These are phyloP conservation scores for Andrographis paniculata DNA, from an alignment of 305 asterid species.

Conservation along the genomic window DNA sequence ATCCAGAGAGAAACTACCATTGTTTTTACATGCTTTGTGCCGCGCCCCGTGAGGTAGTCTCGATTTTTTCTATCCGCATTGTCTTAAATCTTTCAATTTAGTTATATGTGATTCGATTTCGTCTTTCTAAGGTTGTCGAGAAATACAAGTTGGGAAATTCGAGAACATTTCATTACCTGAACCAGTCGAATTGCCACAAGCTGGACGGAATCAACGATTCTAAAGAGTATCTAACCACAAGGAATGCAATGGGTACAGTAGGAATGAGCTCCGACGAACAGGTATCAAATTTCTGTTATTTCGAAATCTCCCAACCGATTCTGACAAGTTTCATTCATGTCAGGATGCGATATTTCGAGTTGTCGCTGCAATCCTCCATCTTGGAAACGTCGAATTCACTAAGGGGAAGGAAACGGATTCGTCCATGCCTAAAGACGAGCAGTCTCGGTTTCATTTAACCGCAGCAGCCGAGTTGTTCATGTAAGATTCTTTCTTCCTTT, in stretches of 20 bases:
- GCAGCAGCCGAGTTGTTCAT: conserved; percentile 92
- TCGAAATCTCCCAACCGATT: not conserved
- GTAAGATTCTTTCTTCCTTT: conserved; percentile 37
- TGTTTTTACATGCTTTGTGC: conserved; percentile 92
- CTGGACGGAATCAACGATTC: conserved; percentile 82
- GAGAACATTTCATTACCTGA: conserved; percentile 84
- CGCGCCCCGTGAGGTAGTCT: conserved; percentile 68
- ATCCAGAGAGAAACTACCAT: conserved; percentile 90
- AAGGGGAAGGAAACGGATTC: conserved; percentile 92
- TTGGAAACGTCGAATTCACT: conserved; percentile 84
- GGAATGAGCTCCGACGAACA: conserved; percentile 90
- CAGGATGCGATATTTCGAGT: conserved; percentile 97
- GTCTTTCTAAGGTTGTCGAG: conserved; percentile 44
- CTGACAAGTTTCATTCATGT: conserved; percentile 10
- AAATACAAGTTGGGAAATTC: conserved; percentile 83
- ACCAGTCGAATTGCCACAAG: conserved; percentile 78
- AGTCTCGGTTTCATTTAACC: conserved; percentile 79
- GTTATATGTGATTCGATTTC: not conserved
- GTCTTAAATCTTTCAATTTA: not conserved
- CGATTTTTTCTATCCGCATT: not conserved
- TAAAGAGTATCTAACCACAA: conserved; percentile 76
- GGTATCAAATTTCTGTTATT: conserved; percentile 36
- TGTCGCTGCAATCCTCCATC: conserved; percentile 96
- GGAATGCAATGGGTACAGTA: conserved; percentile 97
- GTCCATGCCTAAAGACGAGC: conserved; percentile 91